Evolutionary conservation across 2,329 filamentous ascomycete genomes (phyloP).

Genomic region (Monosporascus sp.): DNA sequence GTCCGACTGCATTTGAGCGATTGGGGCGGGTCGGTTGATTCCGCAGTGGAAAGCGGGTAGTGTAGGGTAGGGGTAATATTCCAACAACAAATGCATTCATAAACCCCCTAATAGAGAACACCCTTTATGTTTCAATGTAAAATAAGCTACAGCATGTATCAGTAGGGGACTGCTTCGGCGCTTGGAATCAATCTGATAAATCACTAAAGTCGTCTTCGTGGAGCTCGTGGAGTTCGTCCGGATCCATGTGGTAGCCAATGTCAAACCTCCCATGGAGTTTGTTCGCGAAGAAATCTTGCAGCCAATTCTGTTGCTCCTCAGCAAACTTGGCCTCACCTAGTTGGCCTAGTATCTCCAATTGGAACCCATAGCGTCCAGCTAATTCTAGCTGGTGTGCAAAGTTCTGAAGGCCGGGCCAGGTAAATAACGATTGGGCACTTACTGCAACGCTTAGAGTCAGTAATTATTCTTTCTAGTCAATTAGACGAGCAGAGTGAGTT

Average conservation of each 20-base stretch:
- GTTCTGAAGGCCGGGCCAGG: slow-evolving; percentile 39
- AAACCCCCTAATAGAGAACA: no score
- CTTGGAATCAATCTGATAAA: slow-evolving; percentile 9
- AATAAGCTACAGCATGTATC: not conserved
- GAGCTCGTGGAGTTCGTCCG: slow-evolving; percentile 31
- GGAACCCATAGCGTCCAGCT: slow-evolving; percentile 23
- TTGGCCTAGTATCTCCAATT: slow-evolving; percentile 31
- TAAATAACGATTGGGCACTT: slow-evolving; percentile 51
- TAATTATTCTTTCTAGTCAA: no score
- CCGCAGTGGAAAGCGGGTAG: no score
- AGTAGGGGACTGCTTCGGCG: slow-evolving; percentile 5
- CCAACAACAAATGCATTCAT: no score
- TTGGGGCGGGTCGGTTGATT: no score
- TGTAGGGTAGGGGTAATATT: no score
- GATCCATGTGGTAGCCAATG: slow-evolving; percentile 27
- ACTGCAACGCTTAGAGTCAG: slow-evolving; percentile 20
- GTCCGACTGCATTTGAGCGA: no score
- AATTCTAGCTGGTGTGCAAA: slow-evolving; percentile 34
- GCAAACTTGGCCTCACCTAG: slow-evolving; percentile 21
- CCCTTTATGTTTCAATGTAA: no score
- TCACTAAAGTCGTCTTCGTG: slow-evolving; percentile 31
- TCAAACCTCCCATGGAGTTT: slow-evolving; percentile 28
- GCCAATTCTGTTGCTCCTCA: slow-evolving; percentile 16
- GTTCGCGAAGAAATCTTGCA: slow-evolving; percentile 19
- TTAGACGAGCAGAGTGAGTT: no score